Conservation (phyloP, 75 land plant species). For the Isoetes taiwanensis region DNA sequence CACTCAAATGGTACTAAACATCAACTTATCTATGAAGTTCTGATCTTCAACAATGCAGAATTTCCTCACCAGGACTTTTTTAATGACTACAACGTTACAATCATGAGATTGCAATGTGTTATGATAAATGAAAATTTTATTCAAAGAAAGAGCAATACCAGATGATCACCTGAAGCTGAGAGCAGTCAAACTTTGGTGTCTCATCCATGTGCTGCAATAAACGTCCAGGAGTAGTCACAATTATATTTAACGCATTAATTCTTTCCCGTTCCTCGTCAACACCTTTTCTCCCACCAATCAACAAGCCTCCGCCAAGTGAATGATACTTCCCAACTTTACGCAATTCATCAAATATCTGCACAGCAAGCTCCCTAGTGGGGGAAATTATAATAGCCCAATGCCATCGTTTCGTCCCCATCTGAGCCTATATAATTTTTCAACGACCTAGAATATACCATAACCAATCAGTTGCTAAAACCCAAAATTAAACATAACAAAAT, state of each 20-base stretch:
- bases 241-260: slow-evolving; percentile 58
- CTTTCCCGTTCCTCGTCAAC: slow-evolving; percentile 68
- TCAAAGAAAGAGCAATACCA: background rate
- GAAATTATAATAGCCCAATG: slow-evolving; percentile 91
- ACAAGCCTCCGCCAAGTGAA: slow-evolving; percentile 74
- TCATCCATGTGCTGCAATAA: slow-evolving; percentile 98
- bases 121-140: background rate
- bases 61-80: background rate
- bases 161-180: slow-evolving; percentile 67
- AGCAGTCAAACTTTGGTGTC: slow-evolving; percentile 88
- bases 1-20: background rate
- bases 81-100: background rate
- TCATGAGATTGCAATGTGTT: background rate
- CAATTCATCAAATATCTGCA: slow-evolving; percentile 78
- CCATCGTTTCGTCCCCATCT: slow-evolving; percentile 85
- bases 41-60: background rate
- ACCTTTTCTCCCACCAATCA: slow-evolving; percentile 89
- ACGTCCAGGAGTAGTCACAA: slow-evolving; percentile 97
- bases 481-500: background rate
- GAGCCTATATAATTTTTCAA: slow-evolving; percentile 70
- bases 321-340: slow-evolving; percentile 75
- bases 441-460: slow-evolving; percentile 29
- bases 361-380: slow-evolving; percentile 89
- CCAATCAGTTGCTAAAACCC: background rate
- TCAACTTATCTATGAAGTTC: background rate